These are phyloP conservation scores for Hygrophorus russula DNA, from an alignment of 768 basidiomycete genomes.

Conservation along the genomic window DNA sequence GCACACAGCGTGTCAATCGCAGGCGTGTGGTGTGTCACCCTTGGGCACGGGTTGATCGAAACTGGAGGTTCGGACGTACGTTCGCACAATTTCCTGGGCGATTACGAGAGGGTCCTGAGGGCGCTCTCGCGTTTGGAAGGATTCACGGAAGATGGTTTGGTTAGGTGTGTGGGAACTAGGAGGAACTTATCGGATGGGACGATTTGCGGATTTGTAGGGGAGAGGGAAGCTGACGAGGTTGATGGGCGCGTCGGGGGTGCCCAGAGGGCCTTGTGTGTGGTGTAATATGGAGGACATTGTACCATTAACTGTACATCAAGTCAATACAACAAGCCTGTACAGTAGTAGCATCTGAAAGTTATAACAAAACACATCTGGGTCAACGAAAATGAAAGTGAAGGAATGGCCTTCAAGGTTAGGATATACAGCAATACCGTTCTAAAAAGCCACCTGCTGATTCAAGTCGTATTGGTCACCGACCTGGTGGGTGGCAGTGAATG, in stretches of 20 bases:
- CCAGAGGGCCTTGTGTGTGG: too few species aligned
- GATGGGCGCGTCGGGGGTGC: background rate
- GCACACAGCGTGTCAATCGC: constrained; percentile 3
- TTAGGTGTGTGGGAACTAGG: constrained; percentile 2
- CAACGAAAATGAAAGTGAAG: too few species aligned
- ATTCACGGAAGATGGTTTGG: constrained; percentile 1
- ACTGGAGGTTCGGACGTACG: constrained; percentile 3
- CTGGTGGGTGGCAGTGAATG: background rate
- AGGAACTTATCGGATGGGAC: constrained; percentile 1
- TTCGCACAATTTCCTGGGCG: constrained; percentile 4
- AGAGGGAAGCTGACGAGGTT: background rate
- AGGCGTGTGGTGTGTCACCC: constrained; percentile 6
- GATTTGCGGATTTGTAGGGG: constrained; percentile 6
- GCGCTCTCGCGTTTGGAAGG: constrained; percentile 1
- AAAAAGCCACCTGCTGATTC: background rate
- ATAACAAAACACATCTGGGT: too few species aligned
- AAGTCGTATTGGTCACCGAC: background rate
- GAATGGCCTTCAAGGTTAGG: too few species aligned
- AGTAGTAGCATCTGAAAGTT: too few species aligned
- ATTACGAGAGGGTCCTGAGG: constrained; percentile 2
- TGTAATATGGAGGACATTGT: too few species aligned
- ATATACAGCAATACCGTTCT: background rate
- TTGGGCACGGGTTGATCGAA: constrained; percentile 5
- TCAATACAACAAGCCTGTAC: too few species aligned
- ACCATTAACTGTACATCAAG: too few species aligned